Conservation (phyloP, 768 basidiomycete genomes). For the Candolleomyces aberdarensis region DNA sequence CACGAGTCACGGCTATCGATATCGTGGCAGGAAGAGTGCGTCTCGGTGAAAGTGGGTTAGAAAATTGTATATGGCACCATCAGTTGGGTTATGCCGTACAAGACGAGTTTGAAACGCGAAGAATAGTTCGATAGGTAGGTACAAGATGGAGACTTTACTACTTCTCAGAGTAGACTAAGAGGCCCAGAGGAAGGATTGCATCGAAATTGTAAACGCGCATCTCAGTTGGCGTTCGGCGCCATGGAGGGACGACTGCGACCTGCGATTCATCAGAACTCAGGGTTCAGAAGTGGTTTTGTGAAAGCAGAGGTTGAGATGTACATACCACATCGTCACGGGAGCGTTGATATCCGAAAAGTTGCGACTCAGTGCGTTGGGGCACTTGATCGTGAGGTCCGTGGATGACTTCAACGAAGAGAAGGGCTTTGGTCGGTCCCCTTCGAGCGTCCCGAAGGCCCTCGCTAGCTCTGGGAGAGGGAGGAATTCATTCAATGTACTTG, state of each 20-base stretch:
- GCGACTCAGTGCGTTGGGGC: background rate
- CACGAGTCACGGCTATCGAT: too few relatives aligned
- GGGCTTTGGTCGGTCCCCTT: constrained; percentile 3
- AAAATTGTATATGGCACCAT: too few relatives aligned
- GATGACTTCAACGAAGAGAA: background rate
- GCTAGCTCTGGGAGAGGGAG: background rate
- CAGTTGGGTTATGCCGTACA: too few relatives aligned
- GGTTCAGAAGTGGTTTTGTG: background rate
- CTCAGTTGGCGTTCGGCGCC: background rate
- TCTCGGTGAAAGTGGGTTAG: background rate
- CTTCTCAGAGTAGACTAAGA: background rate
- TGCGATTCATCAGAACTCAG: too few relatives aligned
- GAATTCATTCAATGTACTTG: background rate
- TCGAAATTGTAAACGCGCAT: background rate
- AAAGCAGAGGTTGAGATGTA: background rate
- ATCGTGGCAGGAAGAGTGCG: too few relatives aligned
- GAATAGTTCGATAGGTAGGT: background rate
- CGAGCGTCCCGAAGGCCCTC: background rate
- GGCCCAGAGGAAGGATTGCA: background rate
- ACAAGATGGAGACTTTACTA: too few relatives aligned
- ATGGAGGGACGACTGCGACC: too few relatives aligned
- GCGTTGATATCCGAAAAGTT: too few relatives aligned
- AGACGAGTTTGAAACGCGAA: background rate
- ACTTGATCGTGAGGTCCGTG: background rate
- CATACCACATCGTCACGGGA: background rate